phyloP scores from a whole-genome alignment of 768 basidiomycete species.

The Naganishia antarctica region DNA sequence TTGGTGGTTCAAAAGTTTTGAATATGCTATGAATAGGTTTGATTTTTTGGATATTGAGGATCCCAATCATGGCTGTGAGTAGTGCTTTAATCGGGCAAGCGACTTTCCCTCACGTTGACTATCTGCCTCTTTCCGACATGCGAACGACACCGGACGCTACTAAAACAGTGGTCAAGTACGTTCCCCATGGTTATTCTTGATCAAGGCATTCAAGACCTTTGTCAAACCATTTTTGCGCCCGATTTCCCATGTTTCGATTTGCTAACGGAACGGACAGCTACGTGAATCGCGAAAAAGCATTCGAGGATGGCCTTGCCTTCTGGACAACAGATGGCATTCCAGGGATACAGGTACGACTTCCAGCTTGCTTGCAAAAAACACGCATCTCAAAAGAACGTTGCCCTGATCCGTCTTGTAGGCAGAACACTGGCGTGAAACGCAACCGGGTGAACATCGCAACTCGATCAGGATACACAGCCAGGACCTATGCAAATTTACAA shows the following conservation, averaged over 20 bases:
- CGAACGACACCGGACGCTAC: too few species aligned
- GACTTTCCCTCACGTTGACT: background rate
- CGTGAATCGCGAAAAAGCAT: slow-evolving; percentile 35
- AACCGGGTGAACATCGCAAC: slow-evolving; percentile 33
- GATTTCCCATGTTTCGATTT: background rate
- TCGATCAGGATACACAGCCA: slow-evolving; percentile 41
- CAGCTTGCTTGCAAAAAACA: background rate
- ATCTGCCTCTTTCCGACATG: too few species aligned
- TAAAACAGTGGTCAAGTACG: slow-evolving; percentile 16
- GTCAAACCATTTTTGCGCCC: too few species aligned
- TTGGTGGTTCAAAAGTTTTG: background rate
- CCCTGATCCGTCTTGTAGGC: slow-evolving; percentile 29
- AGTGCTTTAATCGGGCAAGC: background rate
- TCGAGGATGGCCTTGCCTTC: slow-evolving; percentile 40
- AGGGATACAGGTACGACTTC: slow-evolving; percentile 42
- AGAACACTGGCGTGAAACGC: slow-evolving; percentile 36
- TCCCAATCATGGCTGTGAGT: slow-evolving; percentile 44
- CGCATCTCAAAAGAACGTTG: background rate
- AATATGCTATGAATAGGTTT: slow-evolving; percentile 29
- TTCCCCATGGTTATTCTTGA: too few species aligned
- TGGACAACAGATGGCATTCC: slow-evolving; percentile 41
- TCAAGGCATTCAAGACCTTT: too few species aligned
- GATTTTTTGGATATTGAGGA: slow-evolving; percentile 39
- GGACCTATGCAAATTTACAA: slow-evolving; percentile 39
- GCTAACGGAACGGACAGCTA: slow-evolving; percentile 31